These are phyloP conservation scores for Williopsis jadinii DNA, from an alignment of 1,139 yeast genomes.

Conservation along the genomic window DNA sequence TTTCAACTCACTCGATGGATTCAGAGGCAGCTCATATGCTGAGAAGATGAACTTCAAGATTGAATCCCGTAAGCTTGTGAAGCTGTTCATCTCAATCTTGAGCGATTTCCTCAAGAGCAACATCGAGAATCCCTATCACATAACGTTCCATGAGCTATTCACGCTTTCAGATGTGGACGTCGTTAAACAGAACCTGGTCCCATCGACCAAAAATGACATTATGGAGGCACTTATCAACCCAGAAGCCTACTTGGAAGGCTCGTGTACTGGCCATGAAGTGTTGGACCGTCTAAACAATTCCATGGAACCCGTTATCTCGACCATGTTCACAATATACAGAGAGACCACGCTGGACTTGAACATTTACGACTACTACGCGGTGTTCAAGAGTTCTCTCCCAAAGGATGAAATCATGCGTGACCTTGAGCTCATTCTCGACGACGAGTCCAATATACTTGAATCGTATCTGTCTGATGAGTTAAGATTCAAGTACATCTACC, in stretches of 20 bases:
- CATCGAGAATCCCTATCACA: conserved; percentile 10
- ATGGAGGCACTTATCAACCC: conserved; percentile 20
- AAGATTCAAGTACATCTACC: conserved; percentile 18
- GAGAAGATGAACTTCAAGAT: conserved; percentile 16
- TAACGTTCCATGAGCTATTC: conserved; percentile 19
- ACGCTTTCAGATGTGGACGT: conserved; percentile 14
- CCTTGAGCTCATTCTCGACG: conserved; percentile 24
- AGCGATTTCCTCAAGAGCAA: conserved; percentile 15
- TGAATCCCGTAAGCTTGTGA: conserved; percentile 16
- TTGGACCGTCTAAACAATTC: conserved; percentile 19
- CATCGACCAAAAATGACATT: conserved; percentile 15
- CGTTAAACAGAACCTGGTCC: conserved; percentile 15
- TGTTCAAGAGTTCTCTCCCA: conserved; percentile 55
- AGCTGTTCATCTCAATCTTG: conserved; percentile 10
- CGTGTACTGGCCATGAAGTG: conserved; percentile 9
- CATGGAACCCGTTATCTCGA: conserved; percentile 46
- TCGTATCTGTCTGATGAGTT: conserved; percentile 13
- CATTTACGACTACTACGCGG: conserved; percentile 68
- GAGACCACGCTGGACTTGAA: conserved; percentile 76
- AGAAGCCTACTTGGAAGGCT: conserved; percentile 16
- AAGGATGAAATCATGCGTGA: conserved; percentile 31
- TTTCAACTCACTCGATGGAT: background rate
- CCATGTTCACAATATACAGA: conserved; percentile 61
- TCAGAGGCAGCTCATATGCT: conserved; percentile 1
- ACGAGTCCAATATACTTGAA: conserved; percentile 17